Conservation (phyloP, 148 eudicot genomes). For the Hydrangea macrophylla region DNA sequence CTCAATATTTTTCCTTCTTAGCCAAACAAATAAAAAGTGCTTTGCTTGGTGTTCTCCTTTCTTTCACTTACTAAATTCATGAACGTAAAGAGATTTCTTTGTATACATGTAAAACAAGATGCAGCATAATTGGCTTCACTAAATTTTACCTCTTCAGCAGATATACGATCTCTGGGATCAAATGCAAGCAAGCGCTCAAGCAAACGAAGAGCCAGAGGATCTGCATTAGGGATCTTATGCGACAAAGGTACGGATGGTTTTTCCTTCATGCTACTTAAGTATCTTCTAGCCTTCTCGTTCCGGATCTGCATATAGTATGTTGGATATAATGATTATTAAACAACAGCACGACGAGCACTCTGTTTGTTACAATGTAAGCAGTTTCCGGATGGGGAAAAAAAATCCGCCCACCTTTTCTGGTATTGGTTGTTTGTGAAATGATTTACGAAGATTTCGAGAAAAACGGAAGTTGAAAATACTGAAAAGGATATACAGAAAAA, state of each 20-base stretch:
- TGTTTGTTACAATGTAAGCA: too few species aligned
- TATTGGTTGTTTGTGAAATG: too few species aligned
- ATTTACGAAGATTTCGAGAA: too few species aligned
- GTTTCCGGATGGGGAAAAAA: too few species aligned
- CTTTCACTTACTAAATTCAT: too few species aligned
- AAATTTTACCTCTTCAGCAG: constrained; percentile 75
- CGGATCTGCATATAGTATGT: constrained; percentile 86
- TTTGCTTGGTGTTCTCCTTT: too few species aligned
- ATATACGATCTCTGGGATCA: constrained; percentile 86
- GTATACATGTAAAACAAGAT: background rate
- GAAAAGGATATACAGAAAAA: too few species aligned
- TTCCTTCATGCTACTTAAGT: constrained; percentile 71
- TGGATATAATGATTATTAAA: constrained; percentile 14
- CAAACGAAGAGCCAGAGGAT: constrained; percentile 88
- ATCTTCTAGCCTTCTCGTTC: constrained; percentile 87
- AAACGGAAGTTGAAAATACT: too few species aligned
- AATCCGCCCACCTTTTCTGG: too few species aligned
- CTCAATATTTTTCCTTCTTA: too few species aligned
- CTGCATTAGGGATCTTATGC: constrained; percentile 72
- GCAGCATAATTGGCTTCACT: background rate
- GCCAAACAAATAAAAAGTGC: too few species aligned
- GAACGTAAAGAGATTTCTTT: background rate
- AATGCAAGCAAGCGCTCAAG: constrained; percentile 91
- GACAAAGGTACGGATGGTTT: constrained; percentile 69
- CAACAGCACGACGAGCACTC: too few species aligned